Evolutionary conservation across 306 rosid genomes (phyloP).

Genomic region (Echinosophora koreensis): DNA sequence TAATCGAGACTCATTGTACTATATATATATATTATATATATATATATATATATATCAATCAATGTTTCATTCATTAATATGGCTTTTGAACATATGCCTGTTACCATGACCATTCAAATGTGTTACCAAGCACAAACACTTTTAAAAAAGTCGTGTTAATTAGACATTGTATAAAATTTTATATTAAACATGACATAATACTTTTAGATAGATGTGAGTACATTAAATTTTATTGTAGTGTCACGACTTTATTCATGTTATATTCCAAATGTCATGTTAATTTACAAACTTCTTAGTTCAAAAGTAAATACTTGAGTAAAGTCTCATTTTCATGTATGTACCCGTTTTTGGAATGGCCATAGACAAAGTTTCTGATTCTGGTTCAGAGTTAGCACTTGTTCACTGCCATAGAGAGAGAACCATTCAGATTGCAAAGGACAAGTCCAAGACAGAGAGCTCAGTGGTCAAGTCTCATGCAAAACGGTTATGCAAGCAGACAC

Average conservation of each 20-base stretch:
- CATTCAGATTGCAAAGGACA: conserved; percentile 10
- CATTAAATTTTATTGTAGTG: neutral
- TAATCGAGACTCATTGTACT: neutral
- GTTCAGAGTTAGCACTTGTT: neutral
- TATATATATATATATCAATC: neutral
- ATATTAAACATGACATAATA: neutral
- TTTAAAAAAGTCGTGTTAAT: neutral
- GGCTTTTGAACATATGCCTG: conserved; percentile 44
- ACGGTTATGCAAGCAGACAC: conserved; percentile 17
- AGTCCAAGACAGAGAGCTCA: neutral
- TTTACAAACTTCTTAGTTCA: neutral
- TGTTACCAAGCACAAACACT: neutral
- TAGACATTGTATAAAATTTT: neutral
- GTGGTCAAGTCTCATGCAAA: conserved; percentile 20
- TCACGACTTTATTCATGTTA: neutral
- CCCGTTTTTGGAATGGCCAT: neutral
- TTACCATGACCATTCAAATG: conserved; percentile 23
- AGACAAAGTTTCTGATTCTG: too few species aligned
- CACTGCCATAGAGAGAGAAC: neutral
- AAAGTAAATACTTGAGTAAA: neutral
- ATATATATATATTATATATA: neutral
- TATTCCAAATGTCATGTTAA: conserved; percentile 11
- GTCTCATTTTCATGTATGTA: neutral
- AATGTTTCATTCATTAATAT: conserved; percentile 29
- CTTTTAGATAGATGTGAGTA: neutral